A percentile compares a stretch with the other conserved stretches of the same genome.
phyloP scores from a whole-genome alignment of 1,284 basidiomycete species.

The Leccinum griseonigrum region DNA sequence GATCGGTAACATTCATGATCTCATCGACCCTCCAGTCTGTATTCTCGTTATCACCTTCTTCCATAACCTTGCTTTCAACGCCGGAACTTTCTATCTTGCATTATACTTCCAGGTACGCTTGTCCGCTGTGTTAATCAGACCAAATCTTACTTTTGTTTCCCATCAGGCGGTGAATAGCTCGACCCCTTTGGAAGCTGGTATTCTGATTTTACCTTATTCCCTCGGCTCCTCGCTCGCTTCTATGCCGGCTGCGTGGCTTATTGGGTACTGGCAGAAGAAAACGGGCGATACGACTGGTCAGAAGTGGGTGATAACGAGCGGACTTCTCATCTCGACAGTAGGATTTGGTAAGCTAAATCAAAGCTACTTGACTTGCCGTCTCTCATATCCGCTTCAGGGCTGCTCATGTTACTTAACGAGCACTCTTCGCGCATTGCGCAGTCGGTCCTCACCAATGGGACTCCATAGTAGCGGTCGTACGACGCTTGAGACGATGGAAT shows the following conservation, averaged over 20 bases:
- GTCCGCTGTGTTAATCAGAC: constrained; percentile 3
- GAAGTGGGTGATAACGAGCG: constrained; percentile 58
- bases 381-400: constrained; percentile 42
- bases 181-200: constrained; percentile 64
- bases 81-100: constrained; percentile 80
- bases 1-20: constrained; percentile 12
- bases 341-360: constrained; percentile 65
- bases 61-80: constrained; percentile 77
- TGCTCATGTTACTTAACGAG: constrained; percentile 61
- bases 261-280: constrained; percentile 58
- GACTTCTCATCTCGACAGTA: constrained; percentile 59
- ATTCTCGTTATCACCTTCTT: constrained; percentile 69
- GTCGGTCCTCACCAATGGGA: constrained; percentile 22
- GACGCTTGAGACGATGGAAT: too few relatives aligned
- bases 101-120: constrained; percentile 69
- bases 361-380: constrained; percentile 19
- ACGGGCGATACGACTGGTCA: constrained; percentile 60
- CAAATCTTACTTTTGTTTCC: constrained; percentile 10
- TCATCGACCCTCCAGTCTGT: constrained; percentile 44
- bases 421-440: constrained; percentile 45
- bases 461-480: too few relatives aligned
- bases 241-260: constrained; percentile 76
- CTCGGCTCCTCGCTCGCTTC: constrained; percentile 78
- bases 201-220: constrained; percentile 75
- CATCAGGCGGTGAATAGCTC: constrained; percentile 62